Evolutionary conservation across 139 green algal species (phyloP).

Genomic region (Chlamydomonas schloesseri): DNA sequence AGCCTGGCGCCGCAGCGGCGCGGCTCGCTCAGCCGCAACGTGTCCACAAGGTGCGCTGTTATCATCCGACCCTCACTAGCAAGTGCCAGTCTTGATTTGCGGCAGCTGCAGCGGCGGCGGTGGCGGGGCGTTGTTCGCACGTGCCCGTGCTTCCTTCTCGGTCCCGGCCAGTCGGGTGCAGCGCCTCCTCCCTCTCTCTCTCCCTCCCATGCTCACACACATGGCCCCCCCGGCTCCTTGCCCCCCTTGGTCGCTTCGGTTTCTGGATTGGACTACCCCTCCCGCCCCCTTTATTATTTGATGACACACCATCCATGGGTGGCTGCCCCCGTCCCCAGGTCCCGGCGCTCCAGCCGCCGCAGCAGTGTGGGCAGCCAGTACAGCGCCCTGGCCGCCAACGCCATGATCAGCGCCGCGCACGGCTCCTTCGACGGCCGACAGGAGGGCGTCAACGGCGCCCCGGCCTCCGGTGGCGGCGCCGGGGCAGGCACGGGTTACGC

Average conservation of each 20-base stretch:
- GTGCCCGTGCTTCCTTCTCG: background rate
- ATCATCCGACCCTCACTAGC: too few relatives aligned
- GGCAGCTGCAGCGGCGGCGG: too few relatives aligned
- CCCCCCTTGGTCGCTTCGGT: too few relatives aligned
- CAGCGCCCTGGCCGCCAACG: slow-evolving; percentile 10
- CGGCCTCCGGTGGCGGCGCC: background rate
- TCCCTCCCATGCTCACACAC: too few relatives aligned
- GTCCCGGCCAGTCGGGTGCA: too few relatives aligned
- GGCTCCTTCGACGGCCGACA: slow-evolving; percentile 7
- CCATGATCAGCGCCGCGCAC: slow-evolving; percentile 14
- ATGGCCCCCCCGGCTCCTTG: background rate
- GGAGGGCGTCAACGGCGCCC: background rate
- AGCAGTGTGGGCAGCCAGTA: slow-evolving; percentile 28
- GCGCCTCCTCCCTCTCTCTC: too few relatives aligned
- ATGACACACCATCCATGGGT: too few relatives aligned
- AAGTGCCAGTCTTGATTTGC: too few relatives aligned
- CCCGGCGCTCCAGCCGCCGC: slow-evolving; percentile 6
- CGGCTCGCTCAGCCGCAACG: background rate
- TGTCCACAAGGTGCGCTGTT: background rate
- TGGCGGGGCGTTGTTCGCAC: background rate
- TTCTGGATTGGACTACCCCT: too few relatives aligned
- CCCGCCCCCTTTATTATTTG: too few relatives aligned
- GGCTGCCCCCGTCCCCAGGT: background rate
- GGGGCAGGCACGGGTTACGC: background rate
- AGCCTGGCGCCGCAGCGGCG: background rate